Percentiles rank a stretch among this genome's conserved stretches.
Conservation (phyloP, 495 filamentous ascomycete species). For the Podospora sp. region DNA sequence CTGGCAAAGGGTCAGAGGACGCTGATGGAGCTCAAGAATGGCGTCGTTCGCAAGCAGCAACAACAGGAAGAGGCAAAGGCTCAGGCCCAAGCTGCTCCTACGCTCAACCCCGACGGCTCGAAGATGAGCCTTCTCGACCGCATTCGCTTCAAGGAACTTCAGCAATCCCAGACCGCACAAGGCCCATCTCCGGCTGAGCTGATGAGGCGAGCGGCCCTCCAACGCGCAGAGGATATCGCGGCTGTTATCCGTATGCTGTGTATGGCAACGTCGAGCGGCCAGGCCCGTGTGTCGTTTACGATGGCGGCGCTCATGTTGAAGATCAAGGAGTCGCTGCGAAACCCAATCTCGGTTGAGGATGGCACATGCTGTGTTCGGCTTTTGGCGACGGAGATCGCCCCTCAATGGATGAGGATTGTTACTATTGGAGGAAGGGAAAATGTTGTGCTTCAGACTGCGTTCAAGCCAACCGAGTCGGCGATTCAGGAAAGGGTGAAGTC, state of each 20-base stretch:
- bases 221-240: slow-evolving; percentile 62
- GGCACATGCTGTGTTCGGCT: slow-evolving; percentile 57
- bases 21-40: slow-evolving; percentile 61
- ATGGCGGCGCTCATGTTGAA: slow-evolving; percentile 61
- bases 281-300: slow-evolving; percentile 57
- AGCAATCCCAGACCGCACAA: slow-evolving; percentile 43
- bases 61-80: slow-evolving; percentile 28
- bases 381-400: slow-evolving; percentile 60
- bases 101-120: slow-evolving; percentile 35
- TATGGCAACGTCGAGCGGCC: slow-evolving; percentile 41
- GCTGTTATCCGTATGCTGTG: slow-evolving; percentile 61
- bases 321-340: slow-evolving; percentile 62
- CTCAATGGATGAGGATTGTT: slow-evolving; percentile 63
- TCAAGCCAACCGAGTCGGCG: slow-evolving; percentile 44
- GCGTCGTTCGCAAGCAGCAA: slow-evolving; percentile 50
- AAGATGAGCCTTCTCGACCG: slow-evolving; percentile 62
- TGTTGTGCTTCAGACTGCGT: slow-evolving; percentile 56
- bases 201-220: slow-evolving; percentile 59
- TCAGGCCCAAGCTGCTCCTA: slow-evolving; percentile 10
- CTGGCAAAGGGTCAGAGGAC: slow-evolving; percentile 62
- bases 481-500: slow-evolving; percentile 48
- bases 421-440: slow-evolving; percentile 57
- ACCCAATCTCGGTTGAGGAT: slow-evolving; percentile 63
- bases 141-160: slow-evolving; percentile 60
- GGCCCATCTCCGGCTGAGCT: slow-evolving; percentile 51